A percentile compares a stretch with the other conserved stretches of the same genome.
phyloP scores from a whole-genome alignment of 1,284 basidiomycete species.

The Ustilago esculenta region DNA sequence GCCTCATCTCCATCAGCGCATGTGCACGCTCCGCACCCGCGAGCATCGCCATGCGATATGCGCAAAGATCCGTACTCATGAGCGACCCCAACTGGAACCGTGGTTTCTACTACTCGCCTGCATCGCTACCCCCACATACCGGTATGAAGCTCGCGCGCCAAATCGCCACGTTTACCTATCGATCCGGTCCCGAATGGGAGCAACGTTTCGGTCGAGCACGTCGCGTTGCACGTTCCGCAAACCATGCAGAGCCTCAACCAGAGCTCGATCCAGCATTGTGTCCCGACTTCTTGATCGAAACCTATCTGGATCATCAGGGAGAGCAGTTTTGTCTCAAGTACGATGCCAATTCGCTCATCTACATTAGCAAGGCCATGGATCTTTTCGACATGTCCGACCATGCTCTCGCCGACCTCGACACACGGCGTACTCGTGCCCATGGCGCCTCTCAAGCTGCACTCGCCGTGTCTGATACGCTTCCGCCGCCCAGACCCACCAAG shows the following conservation, averaged over 20 bases:
- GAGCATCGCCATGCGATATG: slow-evolving; percentile 93
- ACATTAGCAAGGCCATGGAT: slow-evolving; percentile 96
- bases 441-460: slow-evolving; percentile 35
- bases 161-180: slow-evolving; percentile 98
- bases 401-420: slow-evolving; percentile 75
- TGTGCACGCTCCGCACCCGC: slow-evolving; percentile 89
- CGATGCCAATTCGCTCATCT: slow-evolving; percentile 98
- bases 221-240: slow-evolving; percentile 59
- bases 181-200: slow-evolving; percentile 99
- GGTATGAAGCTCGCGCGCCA: slow-evolving; percentile 99
- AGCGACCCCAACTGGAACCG: slow-evolving; percentile 99
- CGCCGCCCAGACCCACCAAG: slow-evolving; percentile 24
- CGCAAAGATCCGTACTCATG: slow-evolving; percentile 94
- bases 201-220: slow-evolving; percentile 88
- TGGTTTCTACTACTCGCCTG: slow-evolving; percentile 89
- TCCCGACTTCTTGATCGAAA: slow-evolving; percentile 98
- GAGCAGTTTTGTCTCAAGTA: slow-evolving; percentile 95
- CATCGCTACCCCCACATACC: slow-evolving; percentile 86
- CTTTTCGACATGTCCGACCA: slow-evolving; percentile 93
- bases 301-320: slow-evolving; percentile 92
- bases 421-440: slow-evolving; percentile 42
- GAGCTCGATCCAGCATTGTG: slow-evolving; percentile 73
- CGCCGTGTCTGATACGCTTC: slow-evolving; percentile 17
- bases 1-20: slow-evolving; percentile 91
- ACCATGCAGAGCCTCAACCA: not conserved